Evolutionary conservation across 2,329 filamentous ascomycete genomes (phyloP).

Genomic region (Aspergillus clavatus): DNA sequence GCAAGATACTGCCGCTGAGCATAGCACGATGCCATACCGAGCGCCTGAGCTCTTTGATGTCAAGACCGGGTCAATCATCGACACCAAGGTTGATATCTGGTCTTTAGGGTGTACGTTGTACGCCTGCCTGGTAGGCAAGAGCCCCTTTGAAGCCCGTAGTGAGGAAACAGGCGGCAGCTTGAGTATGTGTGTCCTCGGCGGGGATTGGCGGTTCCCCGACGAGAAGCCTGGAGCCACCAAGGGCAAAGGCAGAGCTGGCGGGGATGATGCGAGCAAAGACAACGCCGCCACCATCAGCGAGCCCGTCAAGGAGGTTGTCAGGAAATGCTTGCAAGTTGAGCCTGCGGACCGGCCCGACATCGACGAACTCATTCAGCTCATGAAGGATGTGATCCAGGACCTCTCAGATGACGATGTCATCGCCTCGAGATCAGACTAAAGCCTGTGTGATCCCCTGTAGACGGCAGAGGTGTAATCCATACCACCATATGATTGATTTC

Average conservation of each 20-base stretch:
- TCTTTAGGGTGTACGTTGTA: slow-evolving; percentile 96
- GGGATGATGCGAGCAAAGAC: slow-evolving; percentile 21
- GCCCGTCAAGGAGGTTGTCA: slow-evolving; percentile 78
- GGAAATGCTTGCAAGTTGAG: slow-evolving; percentile 81
- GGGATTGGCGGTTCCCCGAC: slow-evolving; percentile 95
- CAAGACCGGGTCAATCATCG: slow-evolving; percentile 83
- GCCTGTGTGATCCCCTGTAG: too few species aligned
- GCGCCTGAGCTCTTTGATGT: slow-evolving; percentile 98
- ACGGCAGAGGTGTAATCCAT: too few species aligned
- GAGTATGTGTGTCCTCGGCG: slow-evolving; percentile 85
- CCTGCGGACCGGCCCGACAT: slow-evolving; percentile 82
- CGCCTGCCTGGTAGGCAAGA: slow-evolving; percentile 93
- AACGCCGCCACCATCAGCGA: slow-evolving; percentile 65
- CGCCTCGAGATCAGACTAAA: slow-evolving; percentile 21
- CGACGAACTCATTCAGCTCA: slow-evolving; percentile 71
- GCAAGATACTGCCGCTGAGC: slow-evolving; percentile 91
- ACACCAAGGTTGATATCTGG: slow-evolving; percentile 98
- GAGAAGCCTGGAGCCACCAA: slow-evolving; percentile 61
- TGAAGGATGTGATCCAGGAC: slow-evolving; percentile 66
- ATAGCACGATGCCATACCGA: slow-evolving; percentile 97
- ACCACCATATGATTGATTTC: too few species aligned
- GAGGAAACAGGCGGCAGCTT: slow-evolving; percentile 94
- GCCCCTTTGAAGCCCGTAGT: slow-evolving; percentile 89
- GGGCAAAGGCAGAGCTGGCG: slow-evolving; percentile 50
- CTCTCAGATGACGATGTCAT: slow-evolving; percentile 58